A percentile compares a stretch with the other conserved stretches of the same genome.
Evolutionary conservation across 495 filamentous ascomycete species (phyloP).

Genomic region (Hyphodiscus hymeniophilus): DNA sequence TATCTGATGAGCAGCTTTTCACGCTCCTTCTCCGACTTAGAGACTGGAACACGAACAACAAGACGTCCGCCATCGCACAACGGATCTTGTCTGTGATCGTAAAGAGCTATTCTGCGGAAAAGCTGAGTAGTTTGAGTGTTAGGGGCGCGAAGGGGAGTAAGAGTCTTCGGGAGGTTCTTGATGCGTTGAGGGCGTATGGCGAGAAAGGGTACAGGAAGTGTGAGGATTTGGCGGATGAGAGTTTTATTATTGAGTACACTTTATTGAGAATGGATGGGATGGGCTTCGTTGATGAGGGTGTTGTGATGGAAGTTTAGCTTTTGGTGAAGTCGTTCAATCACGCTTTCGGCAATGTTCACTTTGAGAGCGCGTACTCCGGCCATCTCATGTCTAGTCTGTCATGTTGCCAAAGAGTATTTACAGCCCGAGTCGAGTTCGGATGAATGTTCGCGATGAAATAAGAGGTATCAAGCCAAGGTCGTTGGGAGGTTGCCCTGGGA

Average conservation of each 20-base stretch:
- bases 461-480: too few relatives aligned
- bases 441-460: too few relatives aligned
- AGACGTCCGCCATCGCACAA: slow-evolving; percentile 80
- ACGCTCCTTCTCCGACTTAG: slow-evolving; percentile 68
- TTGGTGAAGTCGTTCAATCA: too few relatives aligned
- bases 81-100: slow-evolving; percentile 74
- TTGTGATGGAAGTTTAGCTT: neutral
- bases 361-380: too few relatives aligned
- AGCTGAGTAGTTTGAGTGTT: slow-evolving; percentile 51
- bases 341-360: too few relatives aligned
- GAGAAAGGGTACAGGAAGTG: slow-evolving; percentile 83
- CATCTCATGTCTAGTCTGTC: too few relatives aligned
- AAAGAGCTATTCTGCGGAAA: slow-evolving; percentile 62
- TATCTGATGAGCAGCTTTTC: slow-evolving; percentile 77
- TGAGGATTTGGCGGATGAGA: slow-evolving; percentile 88
- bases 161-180: slow-evolving; percentile 71
- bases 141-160: slow-evolving; percentile 55
- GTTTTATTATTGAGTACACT: slow-evolving; percentile 88
- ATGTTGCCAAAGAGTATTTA: too few relatives aligned
- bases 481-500: too few relatives aligned
- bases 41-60: slow-evolving; percentile 95
- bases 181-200: slow-evolving; percentile 77
- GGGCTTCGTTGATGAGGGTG: slow-evolving; percentile 12
- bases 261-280: slow-evolving; percentile 71
- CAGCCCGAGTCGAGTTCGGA: too few relatives aligned